phyloP scores from a whole-genome alignment of 805 yeast species.

The Metschnikowia shivogae region DNA sequence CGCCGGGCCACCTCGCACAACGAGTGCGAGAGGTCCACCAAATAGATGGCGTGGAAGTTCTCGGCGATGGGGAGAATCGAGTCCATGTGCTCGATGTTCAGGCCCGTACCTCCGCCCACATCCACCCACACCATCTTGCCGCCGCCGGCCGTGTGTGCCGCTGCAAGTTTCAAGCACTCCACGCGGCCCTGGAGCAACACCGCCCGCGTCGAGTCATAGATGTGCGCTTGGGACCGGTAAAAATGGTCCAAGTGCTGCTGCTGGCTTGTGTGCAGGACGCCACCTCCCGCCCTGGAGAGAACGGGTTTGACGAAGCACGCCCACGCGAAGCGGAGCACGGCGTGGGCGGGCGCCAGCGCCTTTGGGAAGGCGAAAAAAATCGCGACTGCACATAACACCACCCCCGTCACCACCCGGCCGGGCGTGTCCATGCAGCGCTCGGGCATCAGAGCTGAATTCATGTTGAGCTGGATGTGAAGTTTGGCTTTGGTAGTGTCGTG shows the following conservation, averaged over 20 bases:
- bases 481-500: too few species aligned
- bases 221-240: slow-evolving; percentile 71
- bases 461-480: background rate
- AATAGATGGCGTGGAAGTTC: slow-evolving; percentile 60
- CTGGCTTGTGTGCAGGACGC: slow-evolving; percentile 20
- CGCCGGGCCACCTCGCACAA: slow-evolving; percentile 66
- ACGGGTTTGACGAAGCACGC: slow-evolving; percentile 62
- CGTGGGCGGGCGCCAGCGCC: slow-evolving; percentile 14
- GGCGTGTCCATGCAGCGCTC: background rate
- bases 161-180: slow-evolving; percentile 56
- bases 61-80: slow-evolving; percentile 42
- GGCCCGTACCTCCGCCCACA: slow-evolving; percentile 86
- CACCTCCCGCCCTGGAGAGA: slow-evolving; percentile 20
- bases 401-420: background rate
- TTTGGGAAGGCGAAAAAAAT: background rate
- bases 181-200: slow-evolving; percentile 67
- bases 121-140: slow-evolving; percentile 64
- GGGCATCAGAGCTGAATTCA: background rate
- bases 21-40: slow-evolving; percentile 75
- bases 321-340: slow-evolving; percentile 35
- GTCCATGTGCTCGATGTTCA: slow-evolving; percentile 75
- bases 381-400: background rate
- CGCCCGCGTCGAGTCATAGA: slow-evolving; percentile 70
- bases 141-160: slow-evolving; percentile 43
- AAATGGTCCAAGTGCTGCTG: slow-evolving; percentile 65